phyloP scores from a whole-genome alignment of 2,329 filamentous ascomycete genomes.

The Ceratocystis harringtonii region DNA sequence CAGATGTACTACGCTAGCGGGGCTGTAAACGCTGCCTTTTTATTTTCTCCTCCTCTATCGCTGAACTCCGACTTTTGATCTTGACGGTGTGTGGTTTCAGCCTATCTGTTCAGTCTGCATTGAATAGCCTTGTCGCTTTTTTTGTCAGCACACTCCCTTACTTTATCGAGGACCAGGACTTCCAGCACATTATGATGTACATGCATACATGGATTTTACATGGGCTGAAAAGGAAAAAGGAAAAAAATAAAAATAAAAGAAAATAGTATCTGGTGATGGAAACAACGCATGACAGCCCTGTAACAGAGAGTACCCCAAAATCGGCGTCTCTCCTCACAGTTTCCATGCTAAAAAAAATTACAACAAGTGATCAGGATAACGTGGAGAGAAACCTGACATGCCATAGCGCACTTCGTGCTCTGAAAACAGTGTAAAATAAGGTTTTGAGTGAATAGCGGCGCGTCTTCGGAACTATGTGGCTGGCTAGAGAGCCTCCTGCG shows the following conservation, averaged over 20 bases:
- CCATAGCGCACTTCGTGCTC: not conserved
- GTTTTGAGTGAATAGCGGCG: not conserved
- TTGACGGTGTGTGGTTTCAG: no score
- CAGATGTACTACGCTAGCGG: not conserved
- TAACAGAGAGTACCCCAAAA: no score
- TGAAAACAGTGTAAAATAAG: no score
- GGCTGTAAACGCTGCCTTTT: not conserved
- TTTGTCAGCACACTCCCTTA: no score
- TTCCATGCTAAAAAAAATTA: no score
- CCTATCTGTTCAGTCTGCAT: no score
- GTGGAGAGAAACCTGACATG: not conserved
- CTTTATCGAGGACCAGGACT: not conserved
- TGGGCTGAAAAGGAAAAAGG: not conserved
- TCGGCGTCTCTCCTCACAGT: no score
- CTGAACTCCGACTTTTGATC: not conserved
- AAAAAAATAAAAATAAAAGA: not conserved
- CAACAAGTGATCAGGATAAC: no score
- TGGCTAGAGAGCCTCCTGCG: not conserved
- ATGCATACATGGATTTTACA: not conserved
- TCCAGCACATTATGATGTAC: not conserved
- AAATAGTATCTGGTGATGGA: not conserved
- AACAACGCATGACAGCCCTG: no score
- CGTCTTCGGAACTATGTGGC: not conserved
- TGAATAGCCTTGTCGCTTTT: no score
- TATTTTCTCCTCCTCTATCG: not conserved